phyloP scores from a whole-genome alignment of 2,329 filamentous ascomycete genomes.

The Thermomyces lanuginosus region DNA sequence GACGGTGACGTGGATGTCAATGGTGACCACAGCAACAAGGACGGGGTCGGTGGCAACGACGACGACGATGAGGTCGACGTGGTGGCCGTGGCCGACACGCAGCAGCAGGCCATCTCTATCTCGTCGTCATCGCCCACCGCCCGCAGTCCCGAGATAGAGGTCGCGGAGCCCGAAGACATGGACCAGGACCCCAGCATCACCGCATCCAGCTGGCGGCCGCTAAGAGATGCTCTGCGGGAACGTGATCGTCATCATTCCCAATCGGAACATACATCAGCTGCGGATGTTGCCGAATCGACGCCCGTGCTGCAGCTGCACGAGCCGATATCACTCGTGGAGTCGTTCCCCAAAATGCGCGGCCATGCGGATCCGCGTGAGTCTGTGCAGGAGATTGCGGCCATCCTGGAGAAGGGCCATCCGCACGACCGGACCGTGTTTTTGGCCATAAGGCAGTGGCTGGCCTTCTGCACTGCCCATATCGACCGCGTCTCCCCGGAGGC shows the following conservation, averaged over 20 bases:
- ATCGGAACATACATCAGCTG: no score
- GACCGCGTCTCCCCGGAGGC: slow-evolving; percentile 20
- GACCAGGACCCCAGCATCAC: slow-evolving; percentile 31
- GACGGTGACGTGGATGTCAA: slow-evolving; percentile 1
- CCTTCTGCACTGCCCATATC: slow-evolving; percentile 19
- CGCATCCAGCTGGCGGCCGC: slow-evolving; percentile 28
- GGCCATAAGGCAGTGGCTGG: slow-evolving; percentile 28
- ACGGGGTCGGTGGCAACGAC: slow-evolving; percentile 7
- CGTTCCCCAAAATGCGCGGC: slow-evolving; percentile 21
- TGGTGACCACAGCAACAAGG: slow-evolving; percentile 7
- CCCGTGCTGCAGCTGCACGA: slow-evolving; percentile 23
- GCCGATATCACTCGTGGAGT: slow-evolving; percentile 16
- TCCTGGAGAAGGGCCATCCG: slow-evolving; percentile 23
- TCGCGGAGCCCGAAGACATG: slow-evolving; percentile 34
- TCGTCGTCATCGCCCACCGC: slow-evolving; percentile 30
- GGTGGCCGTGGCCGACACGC: slow-evolving; percentile 5
- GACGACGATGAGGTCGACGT: slow-evolving; percentile 6
- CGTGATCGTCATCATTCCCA: no score
- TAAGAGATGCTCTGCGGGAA: slow-evolving; percentile 20
- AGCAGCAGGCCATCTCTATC: slow-evolving; percentile 19
- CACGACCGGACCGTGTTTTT: slow-evolving; percentile 17
- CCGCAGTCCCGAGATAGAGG: slow-evolving; percentile 33
- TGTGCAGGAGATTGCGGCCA: slow-evolving; percentile 15
- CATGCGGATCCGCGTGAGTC: slow-evolving; percentile 16
- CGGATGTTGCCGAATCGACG: slow-evolving; percentile 10